Percentiles rank a stretch among this genome's conserved stretches.
phyloP scores from a whole-genome alignment of 2,329 filamentous ascomycete genomes.

The Phoma sp. region DNA sequence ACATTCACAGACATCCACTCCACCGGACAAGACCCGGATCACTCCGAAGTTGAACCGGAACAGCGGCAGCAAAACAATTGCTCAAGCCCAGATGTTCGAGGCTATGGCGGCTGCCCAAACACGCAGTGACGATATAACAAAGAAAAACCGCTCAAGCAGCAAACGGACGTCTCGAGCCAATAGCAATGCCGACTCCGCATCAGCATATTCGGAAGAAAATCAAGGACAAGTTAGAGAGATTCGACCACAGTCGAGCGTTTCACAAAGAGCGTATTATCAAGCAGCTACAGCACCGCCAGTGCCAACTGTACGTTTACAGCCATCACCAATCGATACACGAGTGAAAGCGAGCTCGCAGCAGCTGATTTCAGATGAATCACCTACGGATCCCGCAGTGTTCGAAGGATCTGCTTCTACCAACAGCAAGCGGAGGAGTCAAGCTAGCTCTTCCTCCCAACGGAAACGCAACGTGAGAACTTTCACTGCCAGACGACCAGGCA shows the following conservation, averaged over 20 bases:
- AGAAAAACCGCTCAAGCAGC: not conserved
- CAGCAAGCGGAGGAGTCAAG: not conserved
- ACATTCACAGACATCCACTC: not conserved
- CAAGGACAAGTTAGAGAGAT: not conserved
- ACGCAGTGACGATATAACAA: not conserved
- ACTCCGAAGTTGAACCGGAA: conserved; percentile 36
- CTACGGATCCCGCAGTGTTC: not conserved
- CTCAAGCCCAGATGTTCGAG: conserved; percentile 43
- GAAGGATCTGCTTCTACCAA: not conserved
- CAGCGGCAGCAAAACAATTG: conserved; percentile 35
- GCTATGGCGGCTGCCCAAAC: conserved; percentile 29
- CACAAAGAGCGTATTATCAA: not conserved
- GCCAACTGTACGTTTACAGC: not conserved
- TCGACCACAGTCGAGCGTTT: not conserved
- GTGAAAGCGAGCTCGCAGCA: too few relatives aligned
- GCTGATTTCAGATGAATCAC: not conserved
- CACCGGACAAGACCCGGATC: conserved; percentile 22
- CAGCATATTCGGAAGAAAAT: conserved; percentile 24
- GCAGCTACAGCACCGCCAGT: not conserved
- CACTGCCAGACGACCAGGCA: not conserved
- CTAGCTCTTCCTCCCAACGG: not conserved
- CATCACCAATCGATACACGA: not conserved
- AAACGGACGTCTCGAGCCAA: conserved; percentile 19
- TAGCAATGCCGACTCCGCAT: conserved; percentile 20
- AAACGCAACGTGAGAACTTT: not conserved